Percentiles rank a stretch among this genome's conserved stretches.
These are phyloP conservation scores for Euryodendron excelsum DNA, from an alignment of 148 eudicot species.

Conservation along the genomic window DNA sequence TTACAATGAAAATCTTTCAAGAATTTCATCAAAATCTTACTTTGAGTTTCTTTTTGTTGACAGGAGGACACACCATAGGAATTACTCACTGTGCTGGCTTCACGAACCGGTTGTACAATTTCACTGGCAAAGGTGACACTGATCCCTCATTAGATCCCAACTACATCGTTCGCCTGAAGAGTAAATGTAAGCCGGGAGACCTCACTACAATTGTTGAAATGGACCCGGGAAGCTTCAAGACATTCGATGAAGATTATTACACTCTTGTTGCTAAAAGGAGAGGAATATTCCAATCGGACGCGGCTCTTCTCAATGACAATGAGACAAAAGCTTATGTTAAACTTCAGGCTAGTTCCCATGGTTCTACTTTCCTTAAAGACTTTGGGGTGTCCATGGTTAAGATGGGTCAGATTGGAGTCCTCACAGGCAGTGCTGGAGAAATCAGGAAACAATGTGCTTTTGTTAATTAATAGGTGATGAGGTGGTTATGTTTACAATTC, in stretches of 20 bases:
- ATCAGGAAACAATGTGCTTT: conserved; percentile 32
- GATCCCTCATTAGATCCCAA: conserved; percentile 47
- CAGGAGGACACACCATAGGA: conserved; percentile 73
- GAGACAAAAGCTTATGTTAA: conserved; percentile 35
- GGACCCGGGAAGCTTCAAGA: conserved; percentile 45
- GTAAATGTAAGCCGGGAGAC: conserved; percentile 31
- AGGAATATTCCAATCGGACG: conserved; percentile 55
- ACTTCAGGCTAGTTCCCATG: conserved; percentile 22
- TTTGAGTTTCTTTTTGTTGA: neutral
- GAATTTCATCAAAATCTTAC: no score
- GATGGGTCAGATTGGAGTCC: conserved; percentile 39
- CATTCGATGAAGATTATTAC: conserved; percentile 51
- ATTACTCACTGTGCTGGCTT: conserved; percentile 46
- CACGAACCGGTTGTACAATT: conserved; percentile 50
- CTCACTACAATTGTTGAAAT: conserved; percentile 27
- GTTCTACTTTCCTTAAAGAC: conserved; percentile 36
- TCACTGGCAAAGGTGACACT: conserved; percentile 53
- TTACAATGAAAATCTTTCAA: no score
- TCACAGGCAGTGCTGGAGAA: conserved; percentile 40
- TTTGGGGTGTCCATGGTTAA: conserved; percentile 40
- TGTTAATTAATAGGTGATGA: conserved; percentile 16
- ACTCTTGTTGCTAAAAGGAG: conserved; percentile 37
- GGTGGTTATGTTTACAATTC: no score
- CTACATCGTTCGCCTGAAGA: conserved; percentile 35
- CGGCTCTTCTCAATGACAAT: conserved; percentile 45